Evolutionary conservation across 2,329 filamentous ascomycete species (phyloP), one percentile per base, ranked within the genome.

Genomic region (Phialophora verrucosa): DNA sequence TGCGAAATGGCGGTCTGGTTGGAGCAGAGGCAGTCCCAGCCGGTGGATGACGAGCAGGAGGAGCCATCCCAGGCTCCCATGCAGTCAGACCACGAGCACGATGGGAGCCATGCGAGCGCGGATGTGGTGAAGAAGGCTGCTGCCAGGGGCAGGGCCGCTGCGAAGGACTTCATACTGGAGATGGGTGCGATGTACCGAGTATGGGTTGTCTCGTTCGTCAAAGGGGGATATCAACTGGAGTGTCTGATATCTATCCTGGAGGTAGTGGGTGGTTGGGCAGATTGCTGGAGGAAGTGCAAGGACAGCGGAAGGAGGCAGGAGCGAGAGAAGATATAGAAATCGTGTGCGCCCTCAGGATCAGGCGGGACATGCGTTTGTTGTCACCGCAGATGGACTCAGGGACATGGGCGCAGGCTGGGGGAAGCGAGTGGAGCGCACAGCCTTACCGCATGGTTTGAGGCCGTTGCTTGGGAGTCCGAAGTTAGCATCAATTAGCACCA

Each of bases 21-120:
- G 44, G 63, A 68, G 63, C 72, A 74, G 32, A 74, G 66, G 63
- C 72, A 74, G 50, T 70, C 65, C 71, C 70, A 74, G 35, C 71
- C 71, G 50, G 35, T 68, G 32, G 23, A 49, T 27, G 66, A 44
- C 38, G 59, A 63, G 58, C 71, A 73, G n/a, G 59, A 60, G 11
- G 70, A 54, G 50, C 69, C 69, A 62, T 73, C 69, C 70, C 70
- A 71, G 62, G 56, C 64, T 17, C 64, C 66, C 68, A 72, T 67
- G 57, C 71, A 73, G 61, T 73, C 71, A 68, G 68, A 67, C 69
- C 68, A 72, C 64, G 64, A 44, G 62, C 69, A 72, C 17, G 64
- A 66, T 17, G 69, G 69, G 29, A 71, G 67, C 69, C 69, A 70
- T 62, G 69, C 69, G 35, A 69, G 62, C 29, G 70, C 58, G 51